phyloP scores from a whole-genome alignment of 2,329 filamentous ascomycete genomes.

The Claviceps paspali region DNA sequence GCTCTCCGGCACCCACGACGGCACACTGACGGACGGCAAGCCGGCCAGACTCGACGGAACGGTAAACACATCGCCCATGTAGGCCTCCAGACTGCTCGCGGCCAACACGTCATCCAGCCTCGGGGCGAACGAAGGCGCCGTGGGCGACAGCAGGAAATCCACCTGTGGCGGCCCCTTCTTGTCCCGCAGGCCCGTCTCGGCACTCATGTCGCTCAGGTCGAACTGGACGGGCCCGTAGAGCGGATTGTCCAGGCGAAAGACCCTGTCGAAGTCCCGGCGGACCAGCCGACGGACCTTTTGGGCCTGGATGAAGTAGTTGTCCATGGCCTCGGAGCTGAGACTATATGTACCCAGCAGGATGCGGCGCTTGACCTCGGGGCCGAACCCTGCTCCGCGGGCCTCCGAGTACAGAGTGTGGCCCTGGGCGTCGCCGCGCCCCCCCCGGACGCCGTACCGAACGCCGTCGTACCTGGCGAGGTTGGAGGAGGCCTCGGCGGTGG shows the following conservation, averaged over 20 bases:
- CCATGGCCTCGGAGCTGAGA: slow-evolving; percentile 75
- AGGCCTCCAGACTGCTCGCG: slow-evolving; percentile 52
- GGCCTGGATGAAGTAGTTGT: slow-evolving; percentile 94
- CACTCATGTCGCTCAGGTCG: slow-evolving; percentile 45
- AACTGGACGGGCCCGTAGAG: slow-evolving; percentile 40
- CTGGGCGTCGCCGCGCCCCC: slow-evolving; percentile 33
- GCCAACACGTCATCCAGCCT: slow-evolving; percentile 39
- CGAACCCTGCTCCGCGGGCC: slow-evolving; percentile 62
- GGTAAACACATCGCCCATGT: slow-evolving; percentile 90
- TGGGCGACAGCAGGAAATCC: slow-evolving; percentile 79
- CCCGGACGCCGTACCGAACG: slow-evolving; percentile 67
- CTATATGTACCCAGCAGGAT: slow-evolving; percentile 85
- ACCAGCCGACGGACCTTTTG: slow-evolving; percentile 77
- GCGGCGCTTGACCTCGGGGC: slow-evolving; percentile 69
- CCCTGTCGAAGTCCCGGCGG: slow-evolving; percentile 69
- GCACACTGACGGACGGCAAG: slow-evolving; percentile 75
- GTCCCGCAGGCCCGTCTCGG: slow-evolving; percentile 32
- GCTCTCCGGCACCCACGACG: slow-evolving; percentile 25
- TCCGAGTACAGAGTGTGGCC: slow-evolving; percentile 58
- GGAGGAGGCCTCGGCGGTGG: slow-evolving; percentile 86
- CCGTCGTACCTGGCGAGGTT: slow-evolving; percentile 97
- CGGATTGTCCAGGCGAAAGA: slow-evolving; percentile 57
- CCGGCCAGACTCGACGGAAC: slow-evolving; percentile 89
- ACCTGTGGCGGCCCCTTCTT: slow-evolving; percentile 49
- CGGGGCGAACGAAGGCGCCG: slow-evolving; percentile 64